A percentile compares a stretch with the other conserved stretches of the same genome.
Evolutionary conservation across 345 rosid species (phyloP).

Genomic region (Leavenworthia alabamica): DNA sequence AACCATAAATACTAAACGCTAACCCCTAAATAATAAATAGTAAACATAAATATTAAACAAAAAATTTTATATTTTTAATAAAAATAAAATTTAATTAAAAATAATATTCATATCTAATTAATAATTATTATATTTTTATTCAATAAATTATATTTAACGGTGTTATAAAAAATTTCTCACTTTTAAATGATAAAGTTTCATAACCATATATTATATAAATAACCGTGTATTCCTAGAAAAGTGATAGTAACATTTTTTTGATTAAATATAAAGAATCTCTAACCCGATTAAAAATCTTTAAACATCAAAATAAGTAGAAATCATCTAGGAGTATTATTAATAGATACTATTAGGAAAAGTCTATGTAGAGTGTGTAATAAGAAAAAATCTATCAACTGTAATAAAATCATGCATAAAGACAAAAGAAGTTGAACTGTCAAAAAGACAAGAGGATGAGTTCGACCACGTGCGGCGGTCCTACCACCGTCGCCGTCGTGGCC

Average conservation of each 20-base stretch:
- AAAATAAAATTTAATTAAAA: too few relatives aligned
- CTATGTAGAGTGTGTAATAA: background rate
- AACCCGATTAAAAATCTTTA: background rate
- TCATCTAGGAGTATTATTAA: background rate
- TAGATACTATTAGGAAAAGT: background rate
- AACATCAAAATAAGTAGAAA: too few relatives aligned
- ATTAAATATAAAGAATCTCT: background rate
- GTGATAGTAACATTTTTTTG: background rate
- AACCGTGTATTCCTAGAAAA: background rate
- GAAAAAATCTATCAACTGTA: background rate
- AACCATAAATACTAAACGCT: too few relatives aligned
- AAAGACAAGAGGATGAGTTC: slow-evolving; percentile 21
- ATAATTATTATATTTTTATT: too few relatives aligned
- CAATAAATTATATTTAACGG: too few relatives aligned
- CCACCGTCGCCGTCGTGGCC: slow-evolving; percentile 26
- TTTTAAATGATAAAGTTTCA: background rate
- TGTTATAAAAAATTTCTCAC: too few relatives aligned
- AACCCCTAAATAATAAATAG: too few relatives aligned
- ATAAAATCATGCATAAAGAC: slow-evolving; percentile 7
- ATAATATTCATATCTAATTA: too few relatives aligned
- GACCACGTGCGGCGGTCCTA: slow-evolving; percentile 34
- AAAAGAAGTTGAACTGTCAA: slow-evolving; percentile 23
- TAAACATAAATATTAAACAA: too few relatives aligned
- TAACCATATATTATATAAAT: background rate
- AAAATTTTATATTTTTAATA: too few relatives aligned